Evolutionary conservation across 2,329 filamentous ascomycete species (phyloP).

Genomic region (Paracoccidioides lutzii): DNA sequence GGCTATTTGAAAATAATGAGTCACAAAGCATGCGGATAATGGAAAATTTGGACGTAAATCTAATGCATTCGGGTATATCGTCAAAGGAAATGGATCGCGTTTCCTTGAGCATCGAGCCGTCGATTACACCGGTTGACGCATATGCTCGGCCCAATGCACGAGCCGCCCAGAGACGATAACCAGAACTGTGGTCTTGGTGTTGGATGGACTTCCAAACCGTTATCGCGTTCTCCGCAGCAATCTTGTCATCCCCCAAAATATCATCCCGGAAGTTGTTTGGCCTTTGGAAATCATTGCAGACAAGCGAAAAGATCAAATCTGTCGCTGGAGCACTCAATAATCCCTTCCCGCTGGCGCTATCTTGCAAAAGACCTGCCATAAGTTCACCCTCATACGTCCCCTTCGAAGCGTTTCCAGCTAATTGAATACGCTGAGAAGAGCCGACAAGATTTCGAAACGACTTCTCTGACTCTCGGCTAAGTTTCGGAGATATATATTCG

Average conservation of each 20-base stretch:
- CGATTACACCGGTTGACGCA: slow-evolving; percentile 55
- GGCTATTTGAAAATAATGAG: slow-evolving; percentile 47
- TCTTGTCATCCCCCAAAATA: slow-evolving; percentile 53
- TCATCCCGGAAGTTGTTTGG: slow-evolving; percentile 49
- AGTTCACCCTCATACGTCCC: slow-evolving; percentile 66
- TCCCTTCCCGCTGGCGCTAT: slow-evolving; percentile 48
- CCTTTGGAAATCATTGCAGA: slow-evolving; percentile 62
- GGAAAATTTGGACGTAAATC: slow-evolving; percentile 44
- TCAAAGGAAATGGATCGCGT: slow-evolving; percentile 14
- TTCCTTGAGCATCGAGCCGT: slow-evolving; percentile 35
- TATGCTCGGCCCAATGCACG: slow-evolving; percentile 74
- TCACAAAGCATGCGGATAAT: slow-evolving; percentile 51
- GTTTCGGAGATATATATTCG: slow-evolving; percentile 42
- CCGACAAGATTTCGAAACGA: slow-evolving; percentile 56
- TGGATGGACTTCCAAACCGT: slow-evolving; percentile 67
- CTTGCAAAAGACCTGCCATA: slow-evolving; percentile 64
- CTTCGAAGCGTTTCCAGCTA: slow-evolving; percentile 55
- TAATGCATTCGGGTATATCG: slow-evolving; percentile 7
- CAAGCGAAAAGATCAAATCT: slow-evolving; percentile 29
- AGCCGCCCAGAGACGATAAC: slow-evolving; percentile 75
- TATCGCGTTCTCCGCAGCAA: slow-evolving; percentile 49
- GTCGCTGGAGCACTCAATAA: slow-evolving; percentile 60
- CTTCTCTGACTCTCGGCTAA: slow-evolving; percentile 38
- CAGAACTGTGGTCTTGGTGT: slow-evolving; percentile 47
- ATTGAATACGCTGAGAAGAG: slow-evolving; percentile 54